Evolutionary conservation across 2,329 filamentous ascomycete genomes (phyloP).

Genomic region (Colletotrichum somersetense): DNA sequence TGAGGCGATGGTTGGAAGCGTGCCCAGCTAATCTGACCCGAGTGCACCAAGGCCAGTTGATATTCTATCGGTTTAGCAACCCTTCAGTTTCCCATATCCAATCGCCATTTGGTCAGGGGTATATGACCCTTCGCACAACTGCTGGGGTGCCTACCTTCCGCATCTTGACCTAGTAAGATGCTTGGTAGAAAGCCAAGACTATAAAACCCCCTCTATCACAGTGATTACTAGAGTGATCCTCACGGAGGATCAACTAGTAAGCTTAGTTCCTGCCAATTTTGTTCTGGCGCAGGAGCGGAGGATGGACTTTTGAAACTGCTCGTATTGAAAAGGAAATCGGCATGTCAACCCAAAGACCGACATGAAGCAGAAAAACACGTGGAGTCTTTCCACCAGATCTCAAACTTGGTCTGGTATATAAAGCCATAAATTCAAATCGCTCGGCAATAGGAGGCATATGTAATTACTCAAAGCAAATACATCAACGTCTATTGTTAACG

Average conservation of each 20-base stretch:
- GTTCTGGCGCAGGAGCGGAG: slow-evolving; percentile 6
- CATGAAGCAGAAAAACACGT: too few relatives aligned
- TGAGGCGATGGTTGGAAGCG: too few relatives aligned
- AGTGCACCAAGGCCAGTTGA: not conserved
- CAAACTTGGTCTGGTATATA: not conserved
- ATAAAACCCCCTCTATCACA: accelerated
- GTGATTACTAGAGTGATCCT: not conserved
- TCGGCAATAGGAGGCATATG: not conserved
- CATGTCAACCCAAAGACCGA: too few relatives aligned
- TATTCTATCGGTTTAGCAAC: not conserved
- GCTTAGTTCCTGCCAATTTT: slow-evolving; percentile 2
- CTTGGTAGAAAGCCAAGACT: not conserved
- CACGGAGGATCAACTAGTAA: not conserved
- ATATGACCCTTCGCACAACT: slow-evolving; percentile 11
- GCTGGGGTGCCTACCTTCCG: slow-evolving; percentile 9
- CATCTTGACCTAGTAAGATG: not conserved
- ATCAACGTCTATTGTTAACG: too few relatives aligned
- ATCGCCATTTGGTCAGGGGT: not conserved
- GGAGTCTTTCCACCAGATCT: not conserved
- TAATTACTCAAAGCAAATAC: not conserved
- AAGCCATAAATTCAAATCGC: not conserved
- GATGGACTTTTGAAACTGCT: not conserved
- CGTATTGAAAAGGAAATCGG: not conserved
- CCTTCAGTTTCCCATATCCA: not conserved
- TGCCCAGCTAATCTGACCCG: not conserved